Conservation (phyloP, 139 green algal genomes). For the Nannochloris sp. region DNA sequence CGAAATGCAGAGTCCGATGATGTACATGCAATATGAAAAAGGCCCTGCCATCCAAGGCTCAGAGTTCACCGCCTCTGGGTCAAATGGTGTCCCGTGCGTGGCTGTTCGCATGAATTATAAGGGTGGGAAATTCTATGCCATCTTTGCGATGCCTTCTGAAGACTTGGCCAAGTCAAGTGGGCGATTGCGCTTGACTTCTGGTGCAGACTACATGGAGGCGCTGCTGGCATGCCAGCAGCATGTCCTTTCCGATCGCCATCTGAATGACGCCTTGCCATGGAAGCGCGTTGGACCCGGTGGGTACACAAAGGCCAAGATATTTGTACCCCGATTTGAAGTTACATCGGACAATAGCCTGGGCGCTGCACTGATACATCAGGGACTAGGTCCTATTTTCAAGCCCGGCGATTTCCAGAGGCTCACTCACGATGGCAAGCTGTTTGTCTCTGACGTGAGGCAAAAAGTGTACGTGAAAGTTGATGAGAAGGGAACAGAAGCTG, state of each 20-base stretch:
- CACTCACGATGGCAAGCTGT: background rate
- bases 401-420: constrained; percentile 18
- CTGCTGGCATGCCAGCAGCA: constrained; percentile 5
- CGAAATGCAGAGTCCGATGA: constrained; percentile 2
- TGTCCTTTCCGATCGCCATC: background rate
- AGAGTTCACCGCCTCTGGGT: background rate
- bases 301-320: constrained; percentile 8
- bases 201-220: background rate
- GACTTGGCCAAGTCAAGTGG: background rate
- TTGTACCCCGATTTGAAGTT: constrained; percentile 26
- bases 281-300: background rate
- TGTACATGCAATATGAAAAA: constrained; percentile 16
- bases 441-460: constrained; percentile 25
- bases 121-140: constrained; percentile 13
- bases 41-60: background rate
- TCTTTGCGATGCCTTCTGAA: constrained; percentile 15
- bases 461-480: constrained; percentile 28
- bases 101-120: constrained; percentile 19
- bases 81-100: background rate
- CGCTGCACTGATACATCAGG: background rate
- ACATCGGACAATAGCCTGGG: background rate
- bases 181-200: background rate
- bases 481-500: constrained; percentile 14
- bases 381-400: constrained; percentile 8
- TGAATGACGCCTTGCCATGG: background rate